Base-by-base conservation (phyloP, 192 early-diverging fungal genomes). In the Chytriomyces sp. region DNA sequence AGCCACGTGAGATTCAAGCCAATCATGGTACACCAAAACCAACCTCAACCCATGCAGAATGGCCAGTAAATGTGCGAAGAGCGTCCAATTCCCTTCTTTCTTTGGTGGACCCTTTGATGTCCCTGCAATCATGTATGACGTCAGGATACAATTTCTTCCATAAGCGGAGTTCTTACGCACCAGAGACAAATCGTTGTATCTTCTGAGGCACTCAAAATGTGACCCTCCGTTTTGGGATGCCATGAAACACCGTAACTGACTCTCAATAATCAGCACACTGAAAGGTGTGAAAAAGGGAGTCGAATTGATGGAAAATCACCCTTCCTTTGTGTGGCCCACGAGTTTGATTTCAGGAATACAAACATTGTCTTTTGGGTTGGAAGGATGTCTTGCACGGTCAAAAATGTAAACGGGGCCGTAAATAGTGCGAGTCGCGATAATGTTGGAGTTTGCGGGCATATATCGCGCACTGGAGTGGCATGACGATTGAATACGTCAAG, bases 361-460 rank as follows among this genome's bases (percentile, higher is more conserved):
- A 41, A 89, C 80, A 41, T 89, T 89, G 64, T 89, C 87, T 53
- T 84, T 78, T 31, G 80, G 82, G 44, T 83, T 88, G 38, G 86
- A 89, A 55, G 93, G 89, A 78, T 94, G 93, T 19, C 90, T 90
- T 38, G 98, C 94, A 52, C 95, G 89, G 77, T 98, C 96, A 84
- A 99, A 99, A 62, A 99, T 86, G 78, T 92, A 97, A 39, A 99
- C 91, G n/a, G 94, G 93, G 7, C 97, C 97, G 6, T 85, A 85
- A 19, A 91, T 85, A 5, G 96, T 91, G 70, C 97, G 95, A 6
- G 96, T 96, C 10, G 96, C 97, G 73, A 99, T 95, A 52, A 99
- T 91, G 74, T 97, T 90, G 7, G 93, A 92, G 73, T 99, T 95
- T 74, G 91, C 88, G 41, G 93, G 93, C 92, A 97, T 96, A 77